Evolutionary conservation across 306 rosid species (phyloP).

Genomic region (Prosopis cineraria): DNA sequence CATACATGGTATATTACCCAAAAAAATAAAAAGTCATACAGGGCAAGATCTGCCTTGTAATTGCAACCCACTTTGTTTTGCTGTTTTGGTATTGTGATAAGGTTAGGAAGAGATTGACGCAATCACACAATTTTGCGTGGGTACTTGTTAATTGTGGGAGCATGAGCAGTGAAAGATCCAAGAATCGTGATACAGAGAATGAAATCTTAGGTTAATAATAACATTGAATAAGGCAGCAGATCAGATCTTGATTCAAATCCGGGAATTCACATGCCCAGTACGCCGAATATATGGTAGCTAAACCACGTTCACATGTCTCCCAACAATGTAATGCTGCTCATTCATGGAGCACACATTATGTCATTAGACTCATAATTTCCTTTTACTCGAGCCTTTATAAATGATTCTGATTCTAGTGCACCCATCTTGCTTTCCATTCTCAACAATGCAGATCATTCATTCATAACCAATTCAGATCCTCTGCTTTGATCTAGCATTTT

Average conservation of each 20-base stretch:
- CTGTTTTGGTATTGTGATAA: background rate
- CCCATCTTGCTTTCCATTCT: background rate
- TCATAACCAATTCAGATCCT: too few relatives aligned
- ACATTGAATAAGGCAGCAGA: background rate
- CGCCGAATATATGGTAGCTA: background rate
- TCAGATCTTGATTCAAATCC: background rate
- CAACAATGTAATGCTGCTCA: background rate
- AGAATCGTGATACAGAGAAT: background rate
- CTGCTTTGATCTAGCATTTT: too few relatives aligned
- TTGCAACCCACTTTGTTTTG: background rate
- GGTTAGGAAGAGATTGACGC: background rate
- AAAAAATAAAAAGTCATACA: too few relatives aligned
- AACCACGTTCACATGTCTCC: conserved; percentile 1
- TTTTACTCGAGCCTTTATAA: too few relatives aligned
- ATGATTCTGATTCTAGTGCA: background rate
- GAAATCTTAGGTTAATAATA: background rate
- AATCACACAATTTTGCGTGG: background rate
- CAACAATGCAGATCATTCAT: background rate
- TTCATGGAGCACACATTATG: background rate
- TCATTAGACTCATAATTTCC: background rate
- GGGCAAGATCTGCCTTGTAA: background rate
- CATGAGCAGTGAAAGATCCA: background rate
- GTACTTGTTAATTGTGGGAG: background rate
- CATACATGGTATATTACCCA: too few relatives aligned
- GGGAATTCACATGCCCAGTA: background rate